Evolutionary conservation across 1,284 basidiomycete species (phyloP), one percentile per base, ranked within the genome.

Genomic region (Ceratobasidium sp.): DNA sequence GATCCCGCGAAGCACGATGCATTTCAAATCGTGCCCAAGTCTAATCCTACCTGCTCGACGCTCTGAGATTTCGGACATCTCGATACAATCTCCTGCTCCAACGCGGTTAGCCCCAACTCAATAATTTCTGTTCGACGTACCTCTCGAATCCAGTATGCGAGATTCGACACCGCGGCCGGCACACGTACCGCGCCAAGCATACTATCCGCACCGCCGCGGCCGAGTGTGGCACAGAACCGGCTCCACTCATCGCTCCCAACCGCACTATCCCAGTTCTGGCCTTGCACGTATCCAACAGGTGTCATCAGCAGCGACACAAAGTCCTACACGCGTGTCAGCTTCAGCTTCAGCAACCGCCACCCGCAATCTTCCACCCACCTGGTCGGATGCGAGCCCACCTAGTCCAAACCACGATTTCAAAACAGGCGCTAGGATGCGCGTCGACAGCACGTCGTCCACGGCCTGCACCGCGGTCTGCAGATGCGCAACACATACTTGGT

Each of bases 351-450:
- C n/a, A 48, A 21, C 21, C 40, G 30, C 42, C 21, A 51, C n/a
- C 54, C 54, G 25, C 16, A 70, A 38, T 28, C 3, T 40, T 58
- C 46, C 46, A 60, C 56, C n/a, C 12, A 60, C 67, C 56, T 70
- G 56, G 76, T 93, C 88, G 73, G 91, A 86, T 74, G 86, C 78
- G 46, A 96, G 81, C 9, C 80, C 86, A 2, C 80, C 81, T 1
- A 95, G 82, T 3, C 92, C 92, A 77, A 96, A 96, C 21, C 93
- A 80, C 0, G 80, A 81, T 79, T 94, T 95, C 60, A 94, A 77
- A 30, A 81, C 77, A 8, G 75, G 78, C 12, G 84, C 83, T 3
- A 88, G 74, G 11, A 81, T 77, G 0, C 83, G 82, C 23, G 82
- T 76, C 16, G 83, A 79, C 49, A 92, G 84, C 11, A 93, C 81